These are phyloP conservation scores for Leccinum subtestaceum DNA, from an alignment of 768 basidiomycete genomes.

Conservation along the genomic window DNA sequence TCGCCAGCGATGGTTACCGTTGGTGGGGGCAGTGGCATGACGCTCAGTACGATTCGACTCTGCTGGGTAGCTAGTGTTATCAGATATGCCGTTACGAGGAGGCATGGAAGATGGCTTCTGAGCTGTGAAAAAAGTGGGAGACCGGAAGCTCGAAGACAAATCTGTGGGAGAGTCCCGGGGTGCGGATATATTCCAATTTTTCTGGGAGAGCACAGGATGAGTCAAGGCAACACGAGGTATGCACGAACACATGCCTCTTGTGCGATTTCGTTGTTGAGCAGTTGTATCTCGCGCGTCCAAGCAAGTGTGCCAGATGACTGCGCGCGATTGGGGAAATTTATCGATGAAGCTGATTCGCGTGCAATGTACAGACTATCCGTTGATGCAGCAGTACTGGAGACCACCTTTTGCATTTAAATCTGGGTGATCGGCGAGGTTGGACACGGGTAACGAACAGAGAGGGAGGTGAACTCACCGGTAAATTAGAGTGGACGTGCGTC, in stretches of 20 bases:
- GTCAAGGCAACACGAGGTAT: conserved; percentile 24
- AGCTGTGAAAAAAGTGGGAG: conserved; percentile 30
- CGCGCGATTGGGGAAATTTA: conserved; percentile 29
- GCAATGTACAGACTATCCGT: conserved; percentile 34
- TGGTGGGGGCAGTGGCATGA: conserved; percentile 36
- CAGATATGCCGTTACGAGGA: conserved; percentile 37
- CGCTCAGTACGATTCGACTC: conserved; percentile 38
- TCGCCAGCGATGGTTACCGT: conserved; percentile 54
- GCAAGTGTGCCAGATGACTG: conserved; percentile 36
- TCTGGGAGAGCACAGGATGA: conserved; percentile 18
- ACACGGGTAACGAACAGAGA: conserved; percentile 13
- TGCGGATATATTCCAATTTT: conserved; percentile 49
- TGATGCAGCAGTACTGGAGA: conserved; percentile 52
- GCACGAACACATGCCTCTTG: conserved; percentile 44
- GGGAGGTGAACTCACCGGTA: conserved; percentile 39
- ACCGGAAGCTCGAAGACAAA: conserved; percentile 32
- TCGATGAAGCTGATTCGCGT: conserved; percentile 36
- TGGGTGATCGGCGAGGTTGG: conserved; percentile 29
- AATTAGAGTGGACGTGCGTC: conserved; percentile 42
- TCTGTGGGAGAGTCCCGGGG: conserved; percentile 39
- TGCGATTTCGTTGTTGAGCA: conserved; percentile 33
- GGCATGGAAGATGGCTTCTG: conserved; percentile 49
- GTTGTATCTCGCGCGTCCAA: conserved; percentile 50
- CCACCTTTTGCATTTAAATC: conserved; percentile 71
- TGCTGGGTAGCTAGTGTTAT: conserved; percentile 15